Evolutionary conservation across 2,329 filamentous ascomycete species (phyloP), one percentile per base, ranked within the genome.

Genomic region (Dactylonectria macrodidyma): DNA sequence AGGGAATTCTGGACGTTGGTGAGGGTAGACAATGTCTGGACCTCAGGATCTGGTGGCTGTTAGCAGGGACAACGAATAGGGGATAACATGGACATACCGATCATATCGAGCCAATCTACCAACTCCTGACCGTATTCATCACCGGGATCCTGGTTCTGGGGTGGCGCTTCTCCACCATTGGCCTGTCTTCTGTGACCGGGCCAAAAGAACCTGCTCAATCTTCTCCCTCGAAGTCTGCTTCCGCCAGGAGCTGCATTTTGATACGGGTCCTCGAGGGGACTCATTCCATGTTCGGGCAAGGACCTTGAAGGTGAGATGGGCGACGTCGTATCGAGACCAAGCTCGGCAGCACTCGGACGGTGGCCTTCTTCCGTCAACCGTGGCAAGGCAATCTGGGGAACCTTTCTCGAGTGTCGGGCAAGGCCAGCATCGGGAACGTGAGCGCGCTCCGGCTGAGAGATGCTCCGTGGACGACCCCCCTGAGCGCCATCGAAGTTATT

Each of bases 1-100:
- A 97, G 88, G 0, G 94, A 96, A 78, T 97, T 97, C 76, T 97
- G 94, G 22, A 97, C 91, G 75, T 97, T 97, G 50, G 93, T 97
- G 10, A 97, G 87, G 14, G 93, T 95, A 0, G 93, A 94, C 3
- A 97, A 83, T 0, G 94, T 94, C 41, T 93, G 90, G 3, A 97
- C 91, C 81, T 97, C 93, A 48, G 94, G 93, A 75, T 97, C 94
- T 95, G 71, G 6, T 30, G 5, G 3, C 7, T 41, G 50, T 71
- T 65, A 69, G 65, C 30, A 19, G 34, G 33, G n/a, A 22, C 46
- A 2, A 47, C 36, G 6, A 22, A 51, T 52, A 14, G 10, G 2
- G 12, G 2, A 7, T 47, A 11, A 19, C 11, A 1, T 6, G 9
- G 26, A 30, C 77, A 59, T 75, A 82, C 81, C 81, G 44, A 83